These are phyloP conservation scores for Paracoccidioides brasiliensis DNA, from an alignment of 2,329 filamentous ascomycete species.

Conservation along the genomic window DNA sequence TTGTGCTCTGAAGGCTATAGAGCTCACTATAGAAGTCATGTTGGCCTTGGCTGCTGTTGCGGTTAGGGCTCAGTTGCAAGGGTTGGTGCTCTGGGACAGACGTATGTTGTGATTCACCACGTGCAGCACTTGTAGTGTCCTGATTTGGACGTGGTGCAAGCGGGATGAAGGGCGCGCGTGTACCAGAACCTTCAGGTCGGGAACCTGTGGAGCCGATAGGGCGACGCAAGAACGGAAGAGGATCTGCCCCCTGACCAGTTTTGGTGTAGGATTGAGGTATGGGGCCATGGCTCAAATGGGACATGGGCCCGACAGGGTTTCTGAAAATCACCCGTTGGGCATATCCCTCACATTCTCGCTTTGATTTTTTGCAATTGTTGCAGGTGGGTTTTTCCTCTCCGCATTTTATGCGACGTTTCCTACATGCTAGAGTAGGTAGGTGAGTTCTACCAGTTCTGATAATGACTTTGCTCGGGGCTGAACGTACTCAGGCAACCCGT, in stretches of 20 bases:
- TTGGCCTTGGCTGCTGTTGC: not conserved
- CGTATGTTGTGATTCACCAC: not conserved
- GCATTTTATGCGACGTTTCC: slow-evolving; percentile 91
- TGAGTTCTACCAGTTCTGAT: slow-evolving; percentile 1
- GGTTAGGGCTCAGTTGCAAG: not conserved
- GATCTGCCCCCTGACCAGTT: slow-evolving; percentile 1
- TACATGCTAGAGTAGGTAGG: slow-evolving; percentile 51
- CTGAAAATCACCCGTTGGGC: slow-evolving; percentile 31
- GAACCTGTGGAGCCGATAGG: slow-evolving; percentile 5
- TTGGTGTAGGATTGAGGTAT: slow-evolving; percentile 6
- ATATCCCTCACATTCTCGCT: slow-evolving; percentile 33
- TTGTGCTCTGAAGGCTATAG: not conserved
- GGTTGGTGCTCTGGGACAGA: slow-evolving; percentile 1
- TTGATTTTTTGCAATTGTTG: slow-evolving; percentile 36
- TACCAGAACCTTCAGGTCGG: slow-evolving; percentile 5
- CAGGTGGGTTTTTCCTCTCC: slow-evolving; percentile 57
- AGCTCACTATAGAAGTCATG: not conserved
- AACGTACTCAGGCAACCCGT: slow-evolving; percentile 77
- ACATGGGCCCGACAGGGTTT: slow-evolving; percentile 24
- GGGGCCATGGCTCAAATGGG: slow-evolving; percentile 12
- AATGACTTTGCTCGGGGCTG: not conserved
- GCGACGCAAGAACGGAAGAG: slow-evolving; percentile 5
- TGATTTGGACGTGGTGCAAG: slow-evolving; percentile 11
- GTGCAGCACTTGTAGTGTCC: not conserved
- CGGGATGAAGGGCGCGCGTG: slow-evolving; percentile 8